These are phyloP conservation scores for Phytophthora boehmeriae DNA, from an alignment of 352 stramenopile genomes.

Conservation along the genomic window DNA sequence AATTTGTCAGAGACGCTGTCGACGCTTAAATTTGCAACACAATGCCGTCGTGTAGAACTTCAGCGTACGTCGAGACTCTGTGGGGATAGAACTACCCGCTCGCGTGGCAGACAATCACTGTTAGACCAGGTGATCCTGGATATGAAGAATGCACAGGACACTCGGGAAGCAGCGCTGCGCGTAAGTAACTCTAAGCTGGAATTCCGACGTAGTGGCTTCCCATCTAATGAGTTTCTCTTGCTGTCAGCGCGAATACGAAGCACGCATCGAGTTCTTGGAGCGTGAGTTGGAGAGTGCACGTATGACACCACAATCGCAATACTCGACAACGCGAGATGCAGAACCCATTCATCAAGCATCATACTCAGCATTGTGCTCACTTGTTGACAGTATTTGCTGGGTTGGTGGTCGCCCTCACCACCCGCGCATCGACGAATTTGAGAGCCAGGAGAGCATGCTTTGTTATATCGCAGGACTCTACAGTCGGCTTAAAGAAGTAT, in stretches of 20 bases:
- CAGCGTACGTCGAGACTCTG: conserved; percentile 17
- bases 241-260: conserved; percentile 45
- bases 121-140: conserved; percentile 55
- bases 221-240: background rate
- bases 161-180: conserved; percentile 49
- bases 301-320: background rate
- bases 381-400: conserved; percentile 31
- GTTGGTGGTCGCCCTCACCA: conserved; percentile 13
- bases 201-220: background rate
- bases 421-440: conserved; percentile 34
- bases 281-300: conserved; percentile 28
- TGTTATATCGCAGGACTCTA: conserved; percentile 49
- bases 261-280: conserved; percentile 42
- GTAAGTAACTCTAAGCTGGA: conserved; percentile 26
- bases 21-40: conserved; percentile 78
- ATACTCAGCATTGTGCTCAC: conserved; percentile 56
- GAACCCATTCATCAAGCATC: conserved; percentile 26
- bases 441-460: conserved; percentile 29
- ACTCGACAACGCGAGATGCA: background rate
- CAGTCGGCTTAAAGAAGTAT: conserved; percentile 29
- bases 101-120: conserved; percentile 25
- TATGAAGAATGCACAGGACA: conserved; percentile 58
- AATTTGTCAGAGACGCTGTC: conserved; percentile 73
- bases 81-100: conserved; percentile 18
- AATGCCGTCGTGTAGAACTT: conserved; percentile 69